phyloP scores from a whole-genome alignment of 805 yeast genomes.

The Kregervanrija fluxuum region DNA sequence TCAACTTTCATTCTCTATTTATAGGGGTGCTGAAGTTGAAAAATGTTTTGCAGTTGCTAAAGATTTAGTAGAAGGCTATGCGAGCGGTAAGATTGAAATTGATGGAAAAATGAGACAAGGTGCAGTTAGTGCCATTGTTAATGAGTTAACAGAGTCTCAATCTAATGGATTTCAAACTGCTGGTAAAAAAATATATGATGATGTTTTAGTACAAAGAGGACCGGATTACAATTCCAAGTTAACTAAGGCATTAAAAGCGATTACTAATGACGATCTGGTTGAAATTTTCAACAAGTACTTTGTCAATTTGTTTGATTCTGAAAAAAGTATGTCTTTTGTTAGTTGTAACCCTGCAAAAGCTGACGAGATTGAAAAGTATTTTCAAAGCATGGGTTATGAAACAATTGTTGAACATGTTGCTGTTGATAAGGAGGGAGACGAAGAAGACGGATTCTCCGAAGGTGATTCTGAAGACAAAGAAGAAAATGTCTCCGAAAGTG shows the following conservation, averaged over 20 bases:
- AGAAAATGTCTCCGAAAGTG: constrained; percentile 7
- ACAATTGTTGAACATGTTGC: constrained; percentile 50
- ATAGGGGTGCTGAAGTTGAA: constrained; percentile 78
- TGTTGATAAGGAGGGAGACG: constrained; percentile 22
- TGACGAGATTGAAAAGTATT: constrained; percentile 38
- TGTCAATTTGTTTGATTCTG: constrained; percentile 53
- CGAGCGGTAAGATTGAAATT: constrained; percentile 44
- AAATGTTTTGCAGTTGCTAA: constrained; percentile 55
- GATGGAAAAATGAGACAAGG: constrained; percentile 60
- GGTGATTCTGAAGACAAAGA: constrained; percentile 15
- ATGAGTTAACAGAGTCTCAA: constrained; percentile 60
- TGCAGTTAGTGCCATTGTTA: constrained; percentile 70
- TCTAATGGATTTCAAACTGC: constrained; percentile 64
- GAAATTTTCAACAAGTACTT: constrained; percentile 50
- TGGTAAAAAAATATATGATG: constrained; percentile 55
- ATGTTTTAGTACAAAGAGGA: constrained; percentile 63
- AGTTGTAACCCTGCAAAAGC: constrained; percentile 67
- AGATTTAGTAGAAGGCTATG: constrained; percentile 54
- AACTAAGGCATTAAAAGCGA: constrained; percentile 43
- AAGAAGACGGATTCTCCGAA: constrained; percentile 20
- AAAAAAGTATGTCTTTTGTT: constrained; percentile 52
- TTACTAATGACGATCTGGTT: constrained; percentile 47
- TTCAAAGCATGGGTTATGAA: constrained; percentile 48
- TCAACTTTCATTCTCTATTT: constrained; percentile 55
- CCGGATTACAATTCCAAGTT: constrained; percentile 50